Percentiles rank a stretch among this genome's conserved stretches.
These are phyloP conservation scores for Eugenia klotzschiana DNA, from an alignment of 441 rosid species.

Conservation along the genomic window DNA sequence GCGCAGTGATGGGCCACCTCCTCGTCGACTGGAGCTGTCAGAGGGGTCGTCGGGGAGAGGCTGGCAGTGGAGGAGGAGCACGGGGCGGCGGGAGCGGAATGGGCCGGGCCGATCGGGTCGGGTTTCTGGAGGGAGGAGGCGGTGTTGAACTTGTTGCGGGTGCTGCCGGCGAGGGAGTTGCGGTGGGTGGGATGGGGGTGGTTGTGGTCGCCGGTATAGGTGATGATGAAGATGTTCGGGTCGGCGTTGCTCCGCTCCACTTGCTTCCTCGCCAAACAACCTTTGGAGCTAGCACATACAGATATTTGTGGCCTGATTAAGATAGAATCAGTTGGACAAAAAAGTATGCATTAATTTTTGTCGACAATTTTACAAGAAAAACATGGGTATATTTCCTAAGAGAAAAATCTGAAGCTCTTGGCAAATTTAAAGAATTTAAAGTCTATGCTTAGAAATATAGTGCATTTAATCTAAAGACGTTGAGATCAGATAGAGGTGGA, in stretches of 20 bases:
- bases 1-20: background rate
- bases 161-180: slow-evolving; percentile 78
- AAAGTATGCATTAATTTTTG: too few relatives aligned
- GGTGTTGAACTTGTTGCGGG: slow-evolving; percentile 32
- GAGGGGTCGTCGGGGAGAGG: slow-evolving; percentile 48
- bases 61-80: slow-evolving; percentile 6
- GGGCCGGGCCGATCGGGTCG: slow-evolving; percentile 5
- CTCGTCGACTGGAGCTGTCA: slow-evolving; percentile 11
- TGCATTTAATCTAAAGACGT: too few relatives aligned
- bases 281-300: slow-evolving; percentile 73
- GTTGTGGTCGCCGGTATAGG: slow-evolving; percentile 69
- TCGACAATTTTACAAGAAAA: too few relatives aligned
- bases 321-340: too few relatives aligned
- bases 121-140: slow-evolving; percentile 5
- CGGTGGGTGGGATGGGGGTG: slow-evolving; percentile 80
- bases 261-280: slow-evolving; percentile 73
- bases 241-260: slow-evolving; percentile 64
- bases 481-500: too few relatives aligned
- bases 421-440: too few relatives aligned
- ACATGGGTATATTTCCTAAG: too few relatives aligned
- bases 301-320: too few relatives aligned
- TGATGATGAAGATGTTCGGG: slow-evolving; percentile 41
- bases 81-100: slow-evolving; percentile 9
- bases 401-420: too few relatives aligned
- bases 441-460: too few relatives aligned